These are phyloP conservation scores for Lactarius evosmus DNA, from an alignment of 768 basidiomycete species.

Conservation along the genomic window DNA sequence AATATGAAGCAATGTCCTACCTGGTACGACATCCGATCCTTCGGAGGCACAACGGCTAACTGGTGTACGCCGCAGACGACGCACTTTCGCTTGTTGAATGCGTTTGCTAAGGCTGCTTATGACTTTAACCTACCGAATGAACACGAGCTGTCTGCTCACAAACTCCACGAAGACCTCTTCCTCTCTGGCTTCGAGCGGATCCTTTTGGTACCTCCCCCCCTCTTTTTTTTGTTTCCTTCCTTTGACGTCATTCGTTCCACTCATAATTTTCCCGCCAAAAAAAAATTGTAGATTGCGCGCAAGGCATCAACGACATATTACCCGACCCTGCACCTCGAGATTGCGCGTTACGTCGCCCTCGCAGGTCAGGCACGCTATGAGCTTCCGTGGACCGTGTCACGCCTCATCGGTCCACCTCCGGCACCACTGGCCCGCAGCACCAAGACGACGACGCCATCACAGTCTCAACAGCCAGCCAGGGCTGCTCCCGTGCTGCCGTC, in stretches of 20 bases:
- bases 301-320: conserved; percentile 96
- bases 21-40: conserved; percentile 49
- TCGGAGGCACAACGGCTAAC: conserved; percentile 5
- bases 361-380: conserved; percentile 66
- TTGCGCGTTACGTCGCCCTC: conserved; percentile 79
- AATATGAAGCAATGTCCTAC: conserved; percentile 95
- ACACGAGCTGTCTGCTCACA: conserved; percentile 71
- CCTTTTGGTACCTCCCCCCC: conserved; percentile 58
- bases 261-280: not conserved
- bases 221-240: not conserved
- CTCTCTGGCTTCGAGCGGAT: conserved; percentile 89
- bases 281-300: conserved; percentile 72
- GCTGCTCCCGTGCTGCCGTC: conserved; percentile 19
- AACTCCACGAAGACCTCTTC: conserved; percentile 85
- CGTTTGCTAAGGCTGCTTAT: conserved; percentile 62
- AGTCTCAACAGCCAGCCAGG: conserved; percentile 7
- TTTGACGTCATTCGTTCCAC: not conserved
- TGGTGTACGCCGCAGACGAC: conserved; percentile 55
- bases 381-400: conserved; percentile 76
- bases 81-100: conserved; percentile 85
- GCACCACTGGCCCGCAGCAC: conserved; percentile 39
- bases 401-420: conserved; percentile 79
- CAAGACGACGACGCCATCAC: not conserved
- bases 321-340: conserved; percentile 89
- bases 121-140: conserved; percentile 64